phyloP scores from a whole-genome alignment of 306 rosid genomes.

The Vicia sativa region DNA sequence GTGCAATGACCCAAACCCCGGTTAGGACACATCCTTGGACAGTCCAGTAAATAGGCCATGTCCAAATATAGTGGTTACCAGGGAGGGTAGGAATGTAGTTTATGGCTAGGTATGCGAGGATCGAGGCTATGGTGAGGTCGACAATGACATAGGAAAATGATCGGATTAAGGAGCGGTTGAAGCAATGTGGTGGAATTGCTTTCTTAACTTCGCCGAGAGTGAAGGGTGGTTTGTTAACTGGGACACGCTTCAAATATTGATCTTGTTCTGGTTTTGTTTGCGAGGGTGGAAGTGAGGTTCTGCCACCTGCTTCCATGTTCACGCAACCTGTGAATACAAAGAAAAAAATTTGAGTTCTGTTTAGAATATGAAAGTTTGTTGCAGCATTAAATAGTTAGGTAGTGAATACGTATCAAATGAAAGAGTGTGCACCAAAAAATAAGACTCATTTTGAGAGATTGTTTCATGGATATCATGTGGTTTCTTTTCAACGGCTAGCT shows the following conservation, averaged over 20 bases:
- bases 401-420: too few species aligned
- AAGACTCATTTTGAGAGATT: too few species aligned
- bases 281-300: constrained; percentile 42
- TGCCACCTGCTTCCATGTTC: constrained; percentile 80
- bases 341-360: too few species aligned
- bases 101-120: constrained; percentile 50
- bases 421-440: too few species aligned
- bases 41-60: constrained; percentile 67
- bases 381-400: too few species aligned
- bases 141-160: constrained; percentile 65
- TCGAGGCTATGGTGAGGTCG: constrained; percentile 56
- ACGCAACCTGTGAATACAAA: constrained; percentile 7
- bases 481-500: too few species aligned
- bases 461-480: too few species aligned
- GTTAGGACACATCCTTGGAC: constrained; percentile 68
- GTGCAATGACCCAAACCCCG: constrained; percentile 86
- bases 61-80: constrained; percentile 40
- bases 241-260: constrained; percentile 53
- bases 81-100: constrained; percentile 55
- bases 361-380: too few species aligned
- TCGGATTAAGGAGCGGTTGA: constrained; percentile 60
- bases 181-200: constrained; percentile 76
- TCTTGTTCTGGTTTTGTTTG: constrained; percentile 37
- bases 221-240: constrained; percentile 64
- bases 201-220: constrained; percentile 65